Evolutionary conservation across 2,329 filamentous ascomycete genomes (phyloP), one percentile per base, ranked within the genome.

Genomic region (Fusarium sp.): DNA sequence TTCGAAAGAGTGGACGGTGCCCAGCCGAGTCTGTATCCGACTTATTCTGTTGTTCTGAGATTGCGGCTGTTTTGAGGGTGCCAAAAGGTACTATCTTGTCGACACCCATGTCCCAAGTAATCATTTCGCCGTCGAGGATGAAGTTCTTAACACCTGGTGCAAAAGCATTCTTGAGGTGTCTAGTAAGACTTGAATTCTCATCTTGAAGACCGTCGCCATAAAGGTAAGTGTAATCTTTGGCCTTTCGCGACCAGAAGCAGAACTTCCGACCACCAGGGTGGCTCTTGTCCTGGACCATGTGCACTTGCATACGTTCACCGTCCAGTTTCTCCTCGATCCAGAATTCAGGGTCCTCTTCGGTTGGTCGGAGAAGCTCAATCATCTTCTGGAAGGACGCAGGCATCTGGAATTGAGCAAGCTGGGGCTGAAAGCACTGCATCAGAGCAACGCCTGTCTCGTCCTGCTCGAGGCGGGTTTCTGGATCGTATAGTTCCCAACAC

Each of bases 241-340:
- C 95, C 79, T 97, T 98, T 52, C 96, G 88, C 4, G 95, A 98
- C 94, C 95, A 99, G 79, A 97, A 99, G 33, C 85, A 85, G 77
- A 98, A 98, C 20, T 84, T 85, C 58, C 85, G 89, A 0, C 93
- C 93, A 1, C 94, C 94, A 0, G 88, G 86, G 1, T 89, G 82
- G 1, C 79, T 80, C 5, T 89, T 82, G 70, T 98, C 93, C 59
- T 92, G 85, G 14, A 88, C 80, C 92, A 98, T 95, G 78, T 99
- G 96, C 77, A 99, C 86, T 78, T 99, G 96, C 91, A 99, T 98
- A 26, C 96, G 89, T 80, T 99, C 96, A 2, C 96, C 96, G 72
- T 99, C 96, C 10, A 99, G 84, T 79, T 99, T 99, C 81, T 99
- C 96, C 78, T 99, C 96, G 48, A 98, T 96, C 94, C 95, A 98